Evolutionary conservation across 306 rosid genomes (phyloP).

Genomic region (Astragalus membranaceus): DNA sequence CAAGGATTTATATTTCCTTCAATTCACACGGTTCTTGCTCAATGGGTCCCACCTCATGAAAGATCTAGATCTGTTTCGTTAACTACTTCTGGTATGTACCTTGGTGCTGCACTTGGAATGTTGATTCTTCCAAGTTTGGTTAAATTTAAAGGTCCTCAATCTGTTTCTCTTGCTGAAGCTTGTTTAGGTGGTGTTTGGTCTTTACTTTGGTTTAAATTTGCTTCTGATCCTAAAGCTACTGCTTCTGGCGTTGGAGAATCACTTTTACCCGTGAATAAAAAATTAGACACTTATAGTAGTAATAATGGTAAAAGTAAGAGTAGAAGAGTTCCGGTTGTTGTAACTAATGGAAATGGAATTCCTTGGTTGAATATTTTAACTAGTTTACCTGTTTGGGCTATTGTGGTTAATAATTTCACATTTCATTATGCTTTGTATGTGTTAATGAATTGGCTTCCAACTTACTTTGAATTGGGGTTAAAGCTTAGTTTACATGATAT

Average conservation of each 20-base stretch:
- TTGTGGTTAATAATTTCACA: conserved; percentile 91
- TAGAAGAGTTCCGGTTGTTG: not conserved
- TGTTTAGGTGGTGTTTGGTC: conserved; percentile 77
- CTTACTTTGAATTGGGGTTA: conserved; percentile 90
- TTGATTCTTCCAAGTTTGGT: conserved; percentile 75
- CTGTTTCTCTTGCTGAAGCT: conserved; percentile 77
- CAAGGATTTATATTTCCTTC: conserved; percentile 97
- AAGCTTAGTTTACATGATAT: conserved; percentile 95
- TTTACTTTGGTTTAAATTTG: conserved; percentile 71
- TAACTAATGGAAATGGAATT: conserved; percentile 21
- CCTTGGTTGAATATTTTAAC: conserved; percentile 78
- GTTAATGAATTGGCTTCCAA: conserved; percentile 97
- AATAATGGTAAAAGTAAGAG: not conserved
- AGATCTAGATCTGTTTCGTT: conserved; percentile 94
- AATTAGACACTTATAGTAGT: conserved; percentile 32
- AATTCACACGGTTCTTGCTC: conserved; percentile 91
- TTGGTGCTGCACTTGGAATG: conserved; percentile 92
- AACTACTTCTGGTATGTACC: conserved; percentile 90
- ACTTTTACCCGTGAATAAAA: conserved; percentile 49
- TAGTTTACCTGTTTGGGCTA: conserved; percentile 94
- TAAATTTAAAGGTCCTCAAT: conserved; percentile 76
- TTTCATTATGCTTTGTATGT: conserved; percentile 94
- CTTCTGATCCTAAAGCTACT: conserved; percentile 76
- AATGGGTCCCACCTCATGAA: conserved; percentile 98
- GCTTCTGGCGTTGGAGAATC: conserved; percentile 81